These are phyloP conservation scores for Chlorencoelia australis DNA, from an alignment of 2,329 filamentous ascomycete species.

Conservation along the genomic window DNA sequence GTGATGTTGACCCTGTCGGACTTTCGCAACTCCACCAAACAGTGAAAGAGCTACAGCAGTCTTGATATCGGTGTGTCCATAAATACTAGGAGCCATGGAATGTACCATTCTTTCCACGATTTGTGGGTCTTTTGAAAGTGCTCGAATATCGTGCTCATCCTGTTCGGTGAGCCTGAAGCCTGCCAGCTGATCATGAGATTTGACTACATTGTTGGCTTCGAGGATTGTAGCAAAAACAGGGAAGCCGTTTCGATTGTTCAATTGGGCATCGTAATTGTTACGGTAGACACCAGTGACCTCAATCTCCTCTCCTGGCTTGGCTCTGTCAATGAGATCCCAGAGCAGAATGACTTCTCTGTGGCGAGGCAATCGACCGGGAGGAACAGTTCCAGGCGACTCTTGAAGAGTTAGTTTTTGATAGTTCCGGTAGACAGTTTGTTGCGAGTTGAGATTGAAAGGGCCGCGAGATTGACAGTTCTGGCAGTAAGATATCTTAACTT, in stretches of 20 bases:
- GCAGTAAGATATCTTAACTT: slow-evolving; percentile 94
- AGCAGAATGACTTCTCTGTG: slow-evolving; percentile 91
- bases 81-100: slow-evolving; percentile 95
- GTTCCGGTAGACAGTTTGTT: slow-evolving; percentile 97
- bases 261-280: slow-evolving; percentile 94
- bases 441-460: slow-evolving; percentile 90
- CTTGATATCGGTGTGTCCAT: slow-evolving; percentile 94
- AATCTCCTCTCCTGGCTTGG: slow-evolving; percentile 95
- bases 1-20: slow-evolving; percentile 75
- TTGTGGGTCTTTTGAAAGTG: slow-evolving; percentile 77
- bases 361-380: slow-evolving; percentile 85
- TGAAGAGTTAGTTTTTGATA: slow-evolving; percentile 97
- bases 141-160: slow-evolving; percentile 84
- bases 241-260: slow-evolving; percentile 98
- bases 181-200: slow-evolving; percentile 93
- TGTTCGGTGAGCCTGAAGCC: slow-evolving; percentile 93
- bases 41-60: slow-evolving; percentile 89
- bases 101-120: slow-evolving; percentile 88
- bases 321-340: slow-evolving; percentile 93
- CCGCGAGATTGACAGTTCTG: slow-evolving; percentile 93
- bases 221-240: slow-evolving; percentile 96
- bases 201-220: slow-evolving; percentile 94
- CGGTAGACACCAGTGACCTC: slow-evolving; percentile 95
- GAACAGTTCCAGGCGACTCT: slow-evolving; percentile 93
- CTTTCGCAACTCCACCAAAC: slow-evolving; percentile 90